Evolutionary conservation across 352 stramenopile genomes (phyloP).

Genomic region (Phytophthora kernoviae): DNA sequence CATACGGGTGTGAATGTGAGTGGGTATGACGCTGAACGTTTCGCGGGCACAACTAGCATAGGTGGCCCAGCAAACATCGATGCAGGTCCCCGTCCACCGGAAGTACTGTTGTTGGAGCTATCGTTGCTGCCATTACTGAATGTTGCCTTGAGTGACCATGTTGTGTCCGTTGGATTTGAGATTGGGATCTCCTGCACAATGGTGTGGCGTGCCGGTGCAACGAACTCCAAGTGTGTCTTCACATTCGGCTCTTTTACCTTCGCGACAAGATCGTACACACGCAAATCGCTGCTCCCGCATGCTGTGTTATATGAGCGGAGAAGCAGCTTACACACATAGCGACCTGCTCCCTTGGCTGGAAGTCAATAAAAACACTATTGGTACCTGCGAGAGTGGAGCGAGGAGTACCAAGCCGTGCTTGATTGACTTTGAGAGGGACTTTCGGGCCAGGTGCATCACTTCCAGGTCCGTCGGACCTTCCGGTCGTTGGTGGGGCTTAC

Average conservation of each 20-base stretch:
- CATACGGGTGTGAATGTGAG: slow-evolving; percentile 86
- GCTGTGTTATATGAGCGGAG: slow-evolving; percentile 59
- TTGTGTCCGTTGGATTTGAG: slow-evolving; percentile 83
- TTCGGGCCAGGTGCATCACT: slow-evolving; percentile 25
- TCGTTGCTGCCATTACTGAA: slow-evolving; percentile 44
- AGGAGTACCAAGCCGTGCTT: slow-evolving; percentile 57
- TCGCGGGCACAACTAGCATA: slow-evolving; percentile 70
- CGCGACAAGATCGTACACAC: slow-evolving; percentile 83
- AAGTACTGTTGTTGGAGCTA: slow-evolving; percentile 8
- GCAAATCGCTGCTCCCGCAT: slow-evolving; percentile 75
- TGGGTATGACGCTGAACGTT: slow-evolving; percentile 72
- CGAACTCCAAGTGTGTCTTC: slow-evolving; percentile 89
- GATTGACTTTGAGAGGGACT: slow-evolving; percentile 36
- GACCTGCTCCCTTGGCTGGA: slow-evolving; percentile 71
- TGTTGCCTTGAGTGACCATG: slow-evolving; percentile 80
- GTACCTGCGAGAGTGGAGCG: slow-evolving; percentile 37
- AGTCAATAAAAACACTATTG: slow-evolving; percentile 71
- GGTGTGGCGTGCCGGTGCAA: slow-evolving; percentile 81
- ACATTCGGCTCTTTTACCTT: slow-evolving; percentile 89
- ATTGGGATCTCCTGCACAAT: slow-evolving; percentile 93
- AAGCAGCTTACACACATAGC: slow-evolving; percentile 75
- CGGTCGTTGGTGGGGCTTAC: slow-evolving; percentile 19
- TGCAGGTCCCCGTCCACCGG: slow-evolving; percentile 2
- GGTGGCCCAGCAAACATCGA: slow-evolving; percentile 77
- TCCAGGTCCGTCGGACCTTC: slow-evolving; percentile 16